Base-by-base conservation (phyloP, 2,329 filamentous ascomycete species). In the Penicillium crustosum region DNA sequence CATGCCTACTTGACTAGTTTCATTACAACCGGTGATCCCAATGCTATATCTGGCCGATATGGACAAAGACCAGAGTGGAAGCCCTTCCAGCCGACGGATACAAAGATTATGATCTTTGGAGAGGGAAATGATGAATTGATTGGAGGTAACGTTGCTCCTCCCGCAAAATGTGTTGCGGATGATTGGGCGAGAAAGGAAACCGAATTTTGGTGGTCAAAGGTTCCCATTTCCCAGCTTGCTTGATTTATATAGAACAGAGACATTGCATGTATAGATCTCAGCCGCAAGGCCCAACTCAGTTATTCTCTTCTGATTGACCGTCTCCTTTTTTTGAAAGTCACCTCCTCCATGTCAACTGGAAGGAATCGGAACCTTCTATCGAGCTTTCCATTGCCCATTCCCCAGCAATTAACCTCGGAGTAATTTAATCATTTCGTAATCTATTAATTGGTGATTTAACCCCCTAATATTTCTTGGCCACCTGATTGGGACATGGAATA, bases 1-100 rank as follows among this genome's bases (percentile, higher is more conserved):
- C 79, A 83, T 64, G 76, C 77, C 0, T 83, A 83, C 43, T 58
- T 81, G 4, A 78, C 77, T 0, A 82, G 77, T 58, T 83, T 83
- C 48, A 80, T 83, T 53, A 70, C 72, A 1, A 71, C 62, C 4
- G 80, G 80, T 1, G 75, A 81, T 53, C 80, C 80, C 0, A 81
- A 82, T 58, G 68, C 62, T 0, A 55, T 73, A 6, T 23, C 52
- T 2, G 74, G 71, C 4, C 60, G 55, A 4, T 73, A 70, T 38
- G 59, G 51, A 0, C 52, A 68, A 2, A 66, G 73, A 17, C 77
- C 77, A 0, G 55, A 51, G 17, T 81, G 79, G 78, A 63, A 70
- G 31, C 38, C 58, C 0, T 80, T 77, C 55, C 45, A 63, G 4
- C 55, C 61, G 0, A 66, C 66, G 1, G 66, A 70, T 39, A 67